Evolutionary conservation across 139 green algal species (phyloP).

Genomic region (Spirogloea muscicola): DNA sequence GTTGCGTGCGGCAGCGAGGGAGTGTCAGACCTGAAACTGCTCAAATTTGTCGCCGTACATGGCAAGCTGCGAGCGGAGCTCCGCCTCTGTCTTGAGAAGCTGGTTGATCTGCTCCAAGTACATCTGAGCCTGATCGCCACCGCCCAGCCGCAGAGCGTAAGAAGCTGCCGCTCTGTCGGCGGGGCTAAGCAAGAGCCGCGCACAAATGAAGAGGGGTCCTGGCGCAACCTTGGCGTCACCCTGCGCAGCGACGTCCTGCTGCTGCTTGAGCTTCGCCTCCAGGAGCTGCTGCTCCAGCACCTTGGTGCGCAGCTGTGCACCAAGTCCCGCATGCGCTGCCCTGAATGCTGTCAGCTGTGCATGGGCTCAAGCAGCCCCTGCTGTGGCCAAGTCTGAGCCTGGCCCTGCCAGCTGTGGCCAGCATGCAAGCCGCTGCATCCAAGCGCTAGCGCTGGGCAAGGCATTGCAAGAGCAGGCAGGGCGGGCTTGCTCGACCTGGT

Average conservation of each 20-base stretch:
- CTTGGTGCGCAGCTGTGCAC: constrained; percentile 38
- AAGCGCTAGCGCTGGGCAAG: background rate
- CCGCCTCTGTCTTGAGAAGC: constrained; percentile 27
- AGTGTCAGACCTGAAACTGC: constrained; percentile 42
- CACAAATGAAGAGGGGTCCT: too few relatives aligned
- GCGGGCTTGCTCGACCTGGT: constrained; percentile 26
- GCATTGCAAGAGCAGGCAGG: background rate
- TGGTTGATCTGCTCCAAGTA: constrained; percentile 25
- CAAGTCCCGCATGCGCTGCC: too few relatives aligned
- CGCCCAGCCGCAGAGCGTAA: background rate
- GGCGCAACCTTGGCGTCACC: constrained; percentile 32
- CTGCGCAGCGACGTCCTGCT: constrained; percentile 29
- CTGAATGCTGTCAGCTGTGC: too few relatives aligned
- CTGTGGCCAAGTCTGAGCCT: too few relatives aligned
- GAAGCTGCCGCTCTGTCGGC: too few relatives aligned
- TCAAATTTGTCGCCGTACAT: constrained; percentile 46
- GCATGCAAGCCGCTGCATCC: too few relatives aligned
- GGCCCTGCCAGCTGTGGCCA: too few relatives aligned
- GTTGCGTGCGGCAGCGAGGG: background rate
- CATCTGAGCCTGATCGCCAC: background rate
- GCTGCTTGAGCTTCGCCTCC: constrained; percentile 44
- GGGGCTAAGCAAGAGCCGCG: too few relatives aligned
- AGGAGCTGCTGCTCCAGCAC: constrained; percentile 38
- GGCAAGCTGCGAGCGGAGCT: constrained; percentile 34
- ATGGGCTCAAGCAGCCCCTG: too few relatives aligned